phyloP scores from a whole-genome alignment of 2,329 filamentous ascomycete species.

The Diaporthe sp. region DNA sequence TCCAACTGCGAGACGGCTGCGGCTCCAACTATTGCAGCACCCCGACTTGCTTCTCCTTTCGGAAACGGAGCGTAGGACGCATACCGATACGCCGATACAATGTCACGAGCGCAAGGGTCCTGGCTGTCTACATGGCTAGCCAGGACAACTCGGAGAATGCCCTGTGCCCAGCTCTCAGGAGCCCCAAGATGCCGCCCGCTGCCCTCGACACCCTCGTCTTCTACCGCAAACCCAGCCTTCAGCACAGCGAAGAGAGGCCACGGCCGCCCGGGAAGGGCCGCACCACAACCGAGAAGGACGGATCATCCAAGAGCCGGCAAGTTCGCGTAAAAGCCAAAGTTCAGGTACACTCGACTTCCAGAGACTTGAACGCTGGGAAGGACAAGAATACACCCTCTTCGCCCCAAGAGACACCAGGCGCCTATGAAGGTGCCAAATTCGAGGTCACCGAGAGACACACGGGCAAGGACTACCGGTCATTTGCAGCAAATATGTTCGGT shows the following conservation, averaged over 20 bases:
- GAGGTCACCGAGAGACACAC: slow-evolving; percentile 60
- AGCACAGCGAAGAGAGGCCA: slow-evolving; percentile 23
- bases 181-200: slow-evolving; percentile 58
- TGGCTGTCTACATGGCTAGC: slow-evolving; percentile 85
- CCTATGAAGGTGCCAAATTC: slow-evolving; percentile 46
- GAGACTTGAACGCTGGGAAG: slow-evolving; percentile 10
- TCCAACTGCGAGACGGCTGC: slow-evolving; percentile 87
- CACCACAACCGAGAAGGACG: not conserved
- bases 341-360: slow-evolving; percentile 33
- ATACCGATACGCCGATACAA: slow-evolving; percentile 84
- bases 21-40: slow-evolving; percentile 77
- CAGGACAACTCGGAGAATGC: slow-evolving; percentile 81
- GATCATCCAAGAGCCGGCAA: slow-evolving; percentile 12
- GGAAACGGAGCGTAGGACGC: slow-evolving; percentile 75
- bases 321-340: slow-evolving; percentile 38
- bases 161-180: slow-evolving; percentile 71
- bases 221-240: slow-evolving; percentile 47
- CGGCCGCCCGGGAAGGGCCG: slow-evolving; percentile 44
- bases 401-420: not conserved
- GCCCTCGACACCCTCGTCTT: slow-evolving; percentile 64
- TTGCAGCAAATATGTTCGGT: slow-evolving; percentile 74
- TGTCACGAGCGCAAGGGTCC: slow-evolving; percentile 82
- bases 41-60: slow-evolving; percentile 84
- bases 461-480: slow-evolving; percentile 70
- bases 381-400: slow-evolving; percentile 20